Conservation (phyloP, 176 grass and related monocot genomes). For the Calamus simplicifolius region DNA sequence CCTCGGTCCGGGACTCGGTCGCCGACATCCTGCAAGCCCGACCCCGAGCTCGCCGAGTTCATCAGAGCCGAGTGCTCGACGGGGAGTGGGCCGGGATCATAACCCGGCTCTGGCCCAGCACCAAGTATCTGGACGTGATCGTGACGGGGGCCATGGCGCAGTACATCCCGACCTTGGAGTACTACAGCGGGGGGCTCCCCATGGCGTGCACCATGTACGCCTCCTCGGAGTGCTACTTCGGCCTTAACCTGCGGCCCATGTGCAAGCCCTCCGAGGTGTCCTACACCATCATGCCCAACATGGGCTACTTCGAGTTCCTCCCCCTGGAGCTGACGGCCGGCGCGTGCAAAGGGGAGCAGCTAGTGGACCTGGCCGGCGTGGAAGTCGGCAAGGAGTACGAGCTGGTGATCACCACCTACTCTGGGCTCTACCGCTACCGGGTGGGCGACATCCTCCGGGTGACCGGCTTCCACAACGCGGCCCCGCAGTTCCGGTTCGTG, state of each 20-base stretch:
- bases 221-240: slow-evolving; percentile 93
- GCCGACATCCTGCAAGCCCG: slow-evolving; percentile 43
- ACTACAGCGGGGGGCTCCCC: slow-evolving; percentile 77
- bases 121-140: slow-evolving; percentile 94
- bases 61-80: slow-evolving; percentile 48
- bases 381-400: slow-evolving; percentile 82
- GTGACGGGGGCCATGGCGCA: slow-evolving; percentile 96
- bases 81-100: slow-evolving; percentile 81
- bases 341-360: slow-evolving; percentile 18
- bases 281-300: slow-evolving; percentile 66
- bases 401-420: slow-evolving; percentile 94
- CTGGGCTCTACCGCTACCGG: slow-evolving; percentile 81
- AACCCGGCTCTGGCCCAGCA: slow-evolving; percentile 75
- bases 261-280: slow-evolving; percentile 71
- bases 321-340: slow-evolving; percentile 15
- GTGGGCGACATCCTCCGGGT: slow-evolving; percentile 92
- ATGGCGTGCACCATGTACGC: slow-evolving; percentile 99
- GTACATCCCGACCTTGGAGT: slow-evolving; percentile 79
- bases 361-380: slow-evolving; percentile 82
- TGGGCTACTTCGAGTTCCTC: slow-evolving; percentile 83
- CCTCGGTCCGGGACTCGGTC: slow-evolving; percentile 58
- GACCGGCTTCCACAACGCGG: slow-evolving; percentile 69
- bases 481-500: slow-evolving; percentile 85
- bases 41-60: slow-evolving; percentile 53
- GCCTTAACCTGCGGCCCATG: slow-evolving; percentile 78